phyloP scores from a whole-genome alignment of 2,329 filamentous ascomycete genomes.

The Metarhizium anisopliae region DNA sequence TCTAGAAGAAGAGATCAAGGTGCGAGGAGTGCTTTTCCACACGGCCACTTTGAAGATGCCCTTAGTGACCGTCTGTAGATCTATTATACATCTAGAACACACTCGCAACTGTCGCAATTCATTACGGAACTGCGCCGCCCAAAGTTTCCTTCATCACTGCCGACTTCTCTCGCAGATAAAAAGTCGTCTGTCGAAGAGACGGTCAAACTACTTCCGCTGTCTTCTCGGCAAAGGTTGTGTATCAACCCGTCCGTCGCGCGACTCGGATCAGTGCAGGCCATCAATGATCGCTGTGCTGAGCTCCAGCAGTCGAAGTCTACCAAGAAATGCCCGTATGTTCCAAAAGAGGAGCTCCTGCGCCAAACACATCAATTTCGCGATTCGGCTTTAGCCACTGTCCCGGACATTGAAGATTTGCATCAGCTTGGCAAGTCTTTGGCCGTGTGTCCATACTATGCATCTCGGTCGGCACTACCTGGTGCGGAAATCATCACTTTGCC shows the following conservation, averaged over 20 bases:
- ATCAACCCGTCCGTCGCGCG: constrained; percentile 77
- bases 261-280: constrained; percentile 64
- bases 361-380: constrained; percentile 77
- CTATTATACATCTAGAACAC: constrained; percentile 86
- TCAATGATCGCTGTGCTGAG: constrained; percentile 90
- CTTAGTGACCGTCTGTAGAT: constrained; percentile 43
- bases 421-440: constrained; percentile 67
- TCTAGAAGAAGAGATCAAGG: constrained; percentile 60
- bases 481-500: constrained; percentile 89
- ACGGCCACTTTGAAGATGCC: constrained; percentile 5
- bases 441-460: constrained; percentile 95
- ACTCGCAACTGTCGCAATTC: constrained; percentile 87
- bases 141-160: constrained; percentile 63
- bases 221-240: constrained; percentile 79
- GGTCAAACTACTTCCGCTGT: constrained; percentile 74
- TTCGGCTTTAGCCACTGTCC: constrained; percentile 70
- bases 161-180: constrained; percentile 26
- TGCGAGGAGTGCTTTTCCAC: constrained; percentile 19
- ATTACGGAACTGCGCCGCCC: constrained; percentile 73
- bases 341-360: constrained; percentile 64
- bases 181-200: constrained; percentile 21
- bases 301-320: constrained; percentile 60
- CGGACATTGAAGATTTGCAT: constrained; percentile 88
- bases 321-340: constrained; percentile 66
- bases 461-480: constrained; percentile 68